Base-by-base conservation (phyloP, 2,329 filamentous ascomycete species). In the Beauveria sp. region DNA sequence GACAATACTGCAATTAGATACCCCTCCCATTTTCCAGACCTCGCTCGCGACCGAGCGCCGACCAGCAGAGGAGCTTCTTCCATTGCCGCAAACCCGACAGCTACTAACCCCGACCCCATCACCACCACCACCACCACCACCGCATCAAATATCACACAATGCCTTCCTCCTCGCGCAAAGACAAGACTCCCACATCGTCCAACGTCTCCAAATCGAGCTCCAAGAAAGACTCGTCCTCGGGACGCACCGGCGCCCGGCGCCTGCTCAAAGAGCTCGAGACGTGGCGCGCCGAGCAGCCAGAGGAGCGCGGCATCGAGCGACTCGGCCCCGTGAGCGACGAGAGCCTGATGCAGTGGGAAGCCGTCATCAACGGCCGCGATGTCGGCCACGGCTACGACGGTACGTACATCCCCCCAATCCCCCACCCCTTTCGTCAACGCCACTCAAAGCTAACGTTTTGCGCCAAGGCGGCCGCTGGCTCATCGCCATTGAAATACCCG, bases 401-500 rank as follows among this genome's bases (percentile, higher is more conserved):
- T 85, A 66, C 56, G 74, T 70, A 38, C 16, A 50, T 43, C 30
- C 56, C 56, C 22, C 26, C 18, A 38, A 26, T 7, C 18, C 2
- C 24, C 52, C 4, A 62, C 38, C 53, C 14, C 42, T 16, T 28
- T 9, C 3, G 34, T 38, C 34, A 14, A 38, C 34, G 12, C 12
- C 24, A 16, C 12, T n/a, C 20, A 6, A 28, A 28, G n/a, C 22
- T 46, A 42, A 42, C n/a, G 10, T 38, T 12, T 38, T 38, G 34
- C 14, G n/a, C 9, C 34, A 28, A 16, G 81, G 75, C 62, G 95
- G 95, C 64, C 85, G 87, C 68, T 99, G 93, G 93, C 86, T 89
- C 63, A 85, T 99, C 68, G 73, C 77, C 70, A 92, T 99, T 73
- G 72, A 79, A 56, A 83, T 98, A 69, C 93, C 95, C 0, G 67